Evolutionary conservation across 345 rosid genomes (phyloP), one percentile per base, ranked within the genome.

Genomic region (Salix viminalis): DNA sequence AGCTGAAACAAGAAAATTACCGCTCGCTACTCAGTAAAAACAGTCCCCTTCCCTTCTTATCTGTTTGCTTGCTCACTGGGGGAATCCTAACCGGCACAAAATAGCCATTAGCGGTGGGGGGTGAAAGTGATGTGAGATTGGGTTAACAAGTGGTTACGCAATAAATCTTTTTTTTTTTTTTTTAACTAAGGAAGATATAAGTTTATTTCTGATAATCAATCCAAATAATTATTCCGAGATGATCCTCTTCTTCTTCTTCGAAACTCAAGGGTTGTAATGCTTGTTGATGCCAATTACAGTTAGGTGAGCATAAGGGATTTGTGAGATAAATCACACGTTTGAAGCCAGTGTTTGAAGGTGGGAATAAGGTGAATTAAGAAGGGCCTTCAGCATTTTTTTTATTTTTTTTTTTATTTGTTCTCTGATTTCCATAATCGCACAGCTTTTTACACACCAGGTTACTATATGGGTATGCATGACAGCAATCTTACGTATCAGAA

Each of bases 11-110:
- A 26, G 32, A 32, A 44, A 73, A 42, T 36, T 28, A 80, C 72
- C 54, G 77, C 76, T 69, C 23, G 41, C 36, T 44, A 19, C 19
- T 72, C 76, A 11, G 65, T 76, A 54, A 78, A 28, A 37, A 7
- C 15, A 30, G 2, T 1, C 28, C 44, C 1, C 21, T 6, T 75
- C 76, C 13, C 74, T 46, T 65, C 76, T 77, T 70, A 74, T 77
- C 81, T 62, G 18, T 0, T 28, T 34, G 1, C 5, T 26, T 28
- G 11, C 26, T 19, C 34, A 16, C 10, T 34, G 46, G n/a, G 16
- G 69, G 11, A n/a, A 37, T 32, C 46, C 71, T 56, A 46, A 42
- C 73, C 46, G 82, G 70, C 66, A 60, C 50, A 1, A 19, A 1
- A 7, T 12, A 48, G 75, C n/a, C 68, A 14, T 65, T 16, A 7